These are phyloP conservation scores for Clathrospora elynae DNA, from an alignment of 2,329 filamentous ascomycete species.

Conservation along the genomic window DNA sequence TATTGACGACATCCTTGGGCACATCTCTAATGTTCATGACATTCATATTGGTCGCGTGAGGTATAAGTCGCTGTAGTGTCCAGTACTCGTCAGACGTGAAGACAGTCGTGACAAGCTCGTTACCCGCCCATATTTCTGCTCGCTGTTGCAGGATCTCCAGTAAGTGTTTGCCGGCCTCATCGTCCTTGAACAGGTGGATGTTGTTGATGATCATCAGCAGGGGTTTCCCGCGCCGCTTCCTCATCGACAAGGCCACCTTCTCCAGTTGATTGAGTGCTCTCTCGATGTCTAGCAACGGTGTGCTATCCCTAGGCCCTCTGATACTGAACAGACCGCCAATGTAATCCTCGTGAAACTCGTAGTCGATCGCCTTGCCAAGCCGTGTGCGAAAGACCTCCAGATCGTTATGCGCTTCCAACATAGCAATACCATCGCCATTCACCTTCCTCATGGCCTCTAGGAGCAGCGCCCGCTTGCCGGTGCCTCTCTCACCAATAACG, in stretches of 20 bases:
- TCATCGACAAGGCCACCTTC: conserved; percentile 80
- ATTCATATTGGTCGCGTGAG: conserved; percentile 90
- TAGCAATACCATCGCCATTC: conserved; percentile 83
- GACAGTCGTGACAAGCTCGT: conserved; percentile 85
- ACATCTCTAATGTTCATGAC: conserved; percentile 83
- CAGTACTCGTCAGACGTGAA: conserved; percentile 98
- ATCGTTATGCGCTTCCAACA: conserved; percentile 95
- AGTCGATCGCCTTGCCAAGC: conserved; percentile 91
- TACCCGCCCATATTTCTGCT: conserved; percentile 93
- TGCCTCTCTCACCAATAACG: conserved; percentile 91
- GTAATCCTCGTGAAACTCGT: conserved; percentile 96
- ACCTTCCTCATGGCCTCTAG: conserved; percentile 92
- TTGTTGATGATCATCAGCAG: conserved; percentile 91
- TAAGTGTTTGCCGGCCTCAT: conserved; percentile 86
- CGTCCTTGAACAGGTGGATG: conserved; percentile 85
- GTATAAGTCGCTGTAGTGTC: conserved; percentile 93
- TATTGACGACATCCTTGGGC: conserved; percentile 73
- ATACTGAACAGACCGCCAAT: conserved; percentile 96
- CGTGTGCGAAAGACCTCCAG: conserved; percentile 92
- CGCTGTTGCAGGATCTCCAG: conserved; percentile 93
- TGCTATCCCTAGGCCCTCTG: conserved; percentile 86
- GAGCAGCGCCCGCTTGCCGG: conserved; percentile 93
- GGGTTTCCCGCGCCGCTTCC: conserved; percentile 67
- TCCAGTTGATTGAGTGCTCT: conserved; percentile 96
- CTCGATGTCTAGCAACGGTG: conserved; percentile 91